Percentiles rank a stretch among this genome's conserved stretches.
Evolutionary conservation across 129 eudicot species (phyloP).

Genomic region (Flaveria robusta): DNA sequence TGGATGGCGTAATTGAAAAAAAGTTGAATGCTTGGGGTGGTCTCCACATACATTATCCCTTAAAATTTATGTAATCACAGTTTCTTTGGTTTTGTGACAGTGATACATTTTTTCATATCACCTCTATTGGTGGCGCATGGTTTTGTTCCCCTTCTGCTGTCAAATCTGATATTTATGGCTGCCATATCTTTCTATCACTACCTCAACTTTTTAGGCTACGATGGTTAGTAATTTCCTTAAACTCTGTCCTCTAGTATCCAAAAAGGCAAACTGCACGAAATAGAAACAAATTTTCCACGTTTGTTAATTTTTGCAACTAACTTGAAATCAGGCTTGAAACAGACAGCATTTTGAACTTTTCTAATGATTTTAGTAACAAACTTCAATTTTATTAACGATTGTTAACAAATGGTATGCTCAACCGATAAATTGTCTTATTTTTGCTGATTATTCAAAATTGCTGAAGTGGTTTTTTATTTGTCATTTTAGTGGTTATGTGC

Average conservation of each 20-base stretch:
- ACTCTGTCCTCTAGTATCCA: not conserved
- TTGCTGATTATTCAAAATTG: not conserved
- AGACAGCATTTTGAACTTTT: not conserved
- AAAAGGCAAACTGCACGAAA: not conserved
- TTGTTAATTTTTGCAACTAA: not conserved
- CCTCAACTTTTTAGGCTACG: slow-evolving; percentile 93
- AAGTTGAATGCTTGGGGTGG: slow-evolving; percentile 2
- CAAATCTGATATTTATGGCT: slow-evolving; percentile 83
- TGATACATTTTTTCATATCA: slow-evolving; percentile 84
- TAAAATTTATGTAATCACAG: not conserved
- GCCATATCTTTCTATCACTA: slow-evolving; percentile 92
- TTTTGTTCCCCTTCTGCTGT: slow-evolving; percentile 79
- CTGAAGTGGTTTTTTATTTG: not conserved
- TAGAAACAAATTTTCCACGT: not conserved
- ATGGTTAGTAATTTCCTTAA: slow-evolving; percentile 54
- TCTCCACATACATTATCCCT: not conserved
- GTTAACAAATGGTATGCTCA: not conserved
- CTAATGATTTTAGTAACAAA: not conserved
- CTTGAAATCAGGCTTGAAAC: not conserved
- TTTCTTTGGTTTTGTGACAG: slow-evolving; percentile 51
- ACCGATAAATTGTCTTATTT: not conserved
- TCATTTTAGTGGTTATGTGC: not conserved
- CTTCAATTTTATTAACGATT: not conserved
- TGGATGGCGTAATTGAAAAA: not conserved
- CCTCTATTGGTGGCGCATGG: slow-evolving; percentile 95